Base-by-base conservation (phyloP, 1,139 yeast genomes). In the Debaryomyces psychrophilus region DNA sequence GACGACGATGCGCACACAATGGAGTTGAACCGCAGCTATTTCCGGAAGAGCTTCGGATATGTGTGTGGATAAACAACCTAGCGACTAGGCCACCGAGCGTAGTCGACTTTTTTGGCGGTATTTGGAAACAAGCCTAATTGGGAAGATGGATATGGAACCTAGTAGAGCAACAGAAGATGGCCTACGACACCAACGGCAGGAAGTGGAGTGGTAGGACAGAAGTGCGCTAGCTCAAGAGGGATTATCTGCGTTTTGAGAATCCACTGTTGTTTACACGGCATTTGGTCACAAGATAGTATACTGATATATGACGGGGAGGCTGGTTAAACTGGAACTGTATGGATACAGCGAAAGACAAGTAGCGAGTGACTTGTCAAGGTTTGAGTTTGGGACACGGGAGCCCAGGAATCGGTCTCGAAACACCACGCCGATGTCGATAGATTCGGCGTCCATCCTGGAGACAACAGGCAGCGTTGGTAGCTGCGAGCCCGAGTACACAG, bases 351-450 rank as follows among this genome's bases (percentile, higher is more conserved):
- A 62, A 18, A 51, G 53, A 11, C 50, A 67, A 39, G 57, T 67
- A 9, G 64, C 65, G 1, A 64, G 69, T 51, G 71, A 67, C 49
- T 49, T 59, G 17, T 65, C 71, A n/a, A 48, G 71, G 33, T 66
- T 67, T 45, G 67, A 65, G 37, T 61, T 53, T 44, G 66, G 62
- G 36, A 49, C 51, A 17, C 53, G 56, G 3, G 50, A 55, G 8
- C 66, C 66, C 2, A 45, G 60, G 44, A 57, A 51, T 37, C 50
- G 69, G 44, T 64, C 70, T 5, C 50, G 69, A 48, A 62, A 64
- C 44, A 49, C 68, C 2, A 61, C 70, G 5, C 71, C 70, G 2
- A 57, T 68, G 11, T 57, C 62, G 14, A 40, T 55, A 17, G 55
- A 54, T 12, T 22, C 20, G 6, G 31, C 4, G 18, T 29, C 37